These are phyloP conservation scores for Daucus carota DNA, from an alignment of 129 eudicot genomes.

Conservation along the genomic window DH1_v3.0 NC_030387.2:39505001-39505500, in stretches of 20 bases:
- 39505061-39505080: no score
- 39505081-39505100: no score
- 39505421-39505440: not conserved
- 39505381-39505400: not conserved
- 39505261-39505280: slow-evolving; percentile 55
- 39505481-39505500: not conserved
- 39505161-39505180: not conserved
- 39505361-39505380: not conserved
- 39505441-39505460: not conserved
- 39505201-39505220: not conserved
- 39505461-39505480: not conserved
- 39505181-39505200: not conserved
- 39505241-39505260: not conserved
- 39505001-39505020: no score
- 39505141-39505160: not conserved
- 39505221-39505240: not conserved
- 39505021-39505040: no score
- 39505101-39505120: not conserved
- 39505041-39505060: no score
- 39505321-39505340: not conserved
- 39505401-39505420: not conserved
- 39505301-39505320: not conserved
- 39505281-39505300: not conserved
- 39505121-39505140: not conserved
- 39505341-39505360: not conserved